A percentile compares a stretch with the other conserved stretches of the same genome.
Evolutionary conservation across 2,329 filamentous ascomycete genomes (phyloP).

Genomic region (Cladobotryum protrusum): DNA sequence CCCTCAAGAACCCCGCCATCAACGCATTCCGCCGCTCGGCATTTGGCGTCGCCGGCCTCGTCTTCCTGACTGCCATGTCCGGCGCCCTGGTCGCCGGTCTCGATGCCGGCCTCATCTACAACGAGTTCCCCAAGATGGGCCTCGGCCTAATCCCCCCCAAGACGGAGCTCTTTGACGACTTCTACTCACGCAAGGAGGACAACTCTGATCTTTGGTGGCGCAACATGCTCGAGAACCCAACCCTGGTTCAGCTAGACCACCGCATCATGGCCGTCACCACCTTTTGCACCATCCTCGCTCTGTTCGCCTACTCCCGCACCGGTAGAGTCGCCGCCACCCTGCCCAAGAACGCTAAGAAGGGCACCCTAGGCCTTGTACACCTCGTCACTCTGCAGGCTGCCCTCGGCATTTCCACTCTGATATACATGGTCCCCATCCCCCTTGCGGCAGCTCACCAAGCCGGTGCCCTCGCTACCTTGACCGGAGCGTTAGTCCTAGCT

Average conservation of each 20-base stretch:
- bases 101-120: slow-evolving; percentile 96
- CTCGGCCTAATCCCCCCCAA: slow-evolving; percentile 72
- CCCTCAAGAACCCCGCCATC: slow-evolving; percentile 62
- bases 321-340: slow-evolving; percentile 53
- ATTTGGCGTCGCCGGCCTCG: slow-evolving; percentile 62
- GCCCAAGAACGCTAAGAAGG: slow-evolving; percentile 58
- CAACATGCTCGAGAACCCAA: slow-evolving; percentile 96
- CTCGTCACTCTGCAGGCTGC: slow-evolving; percentile 75
- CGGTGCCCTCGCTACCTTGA: slow-evolving; percentile 77
- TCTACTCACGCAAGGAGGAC: slow-evolving; percentile 76
- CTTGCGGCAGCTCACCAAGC: slow-evolving; percentile 91
- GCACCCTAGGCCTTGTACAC: slow-evolving; percentile 73
- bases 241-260: slow-evolving; percentile 91
- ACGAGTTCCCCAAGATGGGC: slow-evolving; percentile 97
- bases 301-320: slow-evolving; percentile 75
- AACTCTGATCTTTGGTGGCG: slow-evolving; percentile 87
- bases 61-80: slow-evolving; percentile 89
- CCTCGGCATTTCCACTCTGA: slow-evolving; percentile 82
- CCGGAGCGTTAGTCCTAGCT: slow-evolving; percentile 72
- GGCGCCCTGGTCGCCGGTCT: slow-evolving; percentile 90
- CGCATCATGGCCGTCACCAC: slow-evolving; percentile 86
- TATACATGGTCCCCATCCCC: slow-evolving; percentile 87
- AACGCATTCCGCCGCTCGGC: slow-evolving; percentile 67
- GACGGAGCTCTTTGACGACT: slow-evolving; percentile 75
- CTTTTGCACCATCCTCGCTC: slow-evolving; percentile 69